Conservation (phyloP, 2,329 filamentous ascomycete species). For the Lachnellula hyalina region DNA sequence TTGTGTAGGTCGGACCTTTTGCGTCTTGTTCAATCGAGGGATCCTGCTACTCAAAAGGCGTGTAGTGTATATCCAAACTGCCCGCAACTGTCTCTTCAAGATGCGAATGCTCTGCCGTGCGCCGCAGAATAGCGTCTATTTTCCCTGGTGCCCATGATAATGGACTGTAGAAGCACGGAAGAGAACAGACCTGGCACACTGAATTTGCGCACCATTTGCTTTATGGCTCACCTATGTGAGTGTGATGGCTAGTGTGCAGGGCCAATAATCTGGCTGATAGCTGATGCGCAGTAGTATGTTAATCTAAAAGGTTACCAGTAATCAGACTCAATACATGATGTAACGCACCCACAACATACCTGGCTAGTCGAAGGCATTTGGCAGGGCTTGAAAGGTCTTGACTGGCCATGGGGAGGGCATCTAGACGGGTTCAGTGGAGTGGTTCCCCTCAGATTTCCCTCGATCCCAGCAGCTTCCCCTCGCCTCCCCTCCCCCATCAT, state of each 20-base stretch:
- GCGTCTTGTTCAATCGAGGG: slow-evolving; percentile 1
- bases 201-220: slow-evolving; percentile 8
- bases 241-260: slow-evolving; percentile 21
- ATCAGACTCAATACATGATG: slow-evolving; percentile 19
- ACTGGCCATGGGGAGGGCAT: not conserved
- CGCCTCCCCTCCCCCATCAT: slow-evolving; percentile 1
- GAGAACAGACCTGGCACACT: slow-evolving; percentile 9
- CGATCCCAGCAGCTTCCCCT: not conserved
- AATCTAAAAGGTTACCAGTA: slow-evolving; percentile 18
- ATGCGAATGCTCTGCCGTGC: slow-evolving; percentile 12
- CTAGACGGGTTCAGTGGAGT: slow-evolving; percentile 3
- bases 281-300: slow-evolving; percentile 14
- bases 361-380: not conserved
- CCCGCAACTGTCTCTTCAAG: slow-evolving; percentile 3
- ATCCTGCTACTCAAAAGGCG: slow-evolving; percentile 7
- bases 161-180: slow-evolving; percentile 15
- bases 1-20: not conserved
- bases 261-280: slow-evolving; percentile 27
- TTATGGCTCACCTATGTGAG: slow-evolving; percentile 15
- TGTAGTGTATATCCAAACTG: slow-evolving; percentile 6
- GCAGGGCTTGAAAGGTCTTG: not conserved
- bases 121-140: slow-evolving; percentile 17
- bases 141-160: slow-evolving; percentile 23
- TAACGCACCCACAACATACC: slow-evolving; percentile 17
- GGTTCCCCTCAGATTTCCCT: slow-evolving; percentile 10